Conservation (phyloP, 2,329 filamentous ascomycete species). For the Diaporthe eres region DNA sequence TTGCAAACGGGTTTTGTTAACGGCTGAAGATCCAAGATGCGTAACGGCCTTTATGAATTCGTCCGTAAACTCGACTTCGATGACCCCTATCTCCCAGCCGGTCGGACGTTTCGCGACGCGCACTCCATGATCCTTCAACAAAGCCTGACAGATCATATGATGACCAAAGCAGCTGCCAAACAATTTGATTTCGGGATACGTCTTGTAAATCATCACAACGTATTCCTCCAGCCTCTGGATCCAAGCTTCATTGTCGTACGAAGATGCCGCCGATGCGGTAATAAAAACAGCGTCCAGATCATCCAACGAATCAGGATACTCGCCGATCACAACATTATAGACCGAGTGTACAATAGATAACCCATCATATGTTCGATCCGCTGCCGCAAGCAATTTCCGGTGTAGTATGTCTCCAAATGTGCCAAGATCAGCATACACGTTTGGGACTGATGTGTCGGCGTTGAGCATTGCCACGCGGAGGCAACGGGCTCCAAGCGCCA, state of each 20-base stretch:
- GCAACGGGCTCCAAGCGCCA: neutral
- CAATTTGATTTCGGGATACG: neutral
- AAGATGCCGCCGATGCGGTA: conserved; percentile 37
- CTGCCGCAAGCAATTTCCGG: conserved; percentile 26
- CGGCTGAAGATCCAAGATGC: too few relatives aligned
- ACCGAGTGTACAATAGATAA: conserved; percentile 20
- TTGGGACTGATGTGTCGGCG: conserved; percentile 37
- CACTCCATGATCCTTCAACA: conserved; percentile 15
- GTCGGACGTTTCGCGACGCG: conserved; percentile 18
- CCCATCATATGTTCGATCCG: neutral
- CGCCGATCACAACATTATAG: conserved; percentile 33
- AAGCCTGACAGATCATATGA: conserved; percentile 30
- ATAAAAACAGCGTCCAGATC: conserved; percentile 33
- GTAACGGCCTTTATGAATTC: conserved; percentile 14
- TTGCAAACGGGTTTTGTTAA: too few relatives aligned
- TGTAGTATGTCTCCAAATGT: conserved; percentile 38
- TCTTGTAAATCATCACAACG: conserved; percentile 8
- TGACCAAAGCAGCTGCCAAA: conserved; percentile 37
- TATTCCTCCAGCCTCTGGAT: conserved; percentile 29
- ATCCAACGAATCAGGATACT: conserved; percentile 30
- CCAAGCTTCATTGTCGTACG: conserved; percentile 30
- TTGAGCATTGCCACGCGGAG: conserved; percentile 39
- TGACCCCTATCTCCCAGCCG: conserved; percentile 38
- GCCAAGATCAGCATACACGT: conserved; percentile 33
- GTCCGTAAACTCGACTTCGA: conserved; percentile 23